Base-by-base conservation (phyloP, 75 land plant species). In the Pseudotsuga menziesii region DNA sequence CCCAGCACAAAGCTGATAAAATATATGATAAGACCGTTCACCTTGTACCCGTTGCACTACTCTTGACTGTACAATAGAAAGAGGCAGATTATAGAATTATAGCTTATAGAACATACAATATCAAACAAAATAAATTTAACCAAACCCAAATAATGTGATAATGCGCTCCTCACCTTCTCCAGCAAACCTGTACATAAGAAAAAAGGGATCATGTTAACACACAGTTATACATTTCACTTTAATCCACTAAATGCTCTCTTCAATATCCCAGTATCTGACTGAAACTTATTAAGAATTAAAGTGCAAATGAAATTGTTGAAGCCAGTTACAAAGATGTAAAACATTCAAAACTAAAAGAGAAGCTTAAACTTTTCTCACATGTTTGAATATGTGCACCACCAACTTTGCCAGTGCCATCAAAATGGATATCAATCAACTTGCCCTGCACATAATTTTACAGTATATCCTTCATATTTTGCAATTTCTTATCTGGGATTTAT, bases 1-100 rank as follows among this genome's bases (percentile, higher is more conserved):
- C 62, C 99, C 98, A 78, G 94, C 96, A 90, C 99, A 97, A 13
- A 97, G 94, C 80, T 97, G 99, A 80, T 97, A 97, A 86, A 97
- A 97, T 56, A 97, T 87, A 82, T 97, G 99, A 86, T 94, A 97
- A n/a, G 99, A 92, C 29, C 99, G 74, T 81, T 97, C 99, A 54
- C 96, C 98, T 25, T 79, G 77, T 54, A 92, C 78, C 71, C 92
- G 94, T 75, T 97, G 98, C n/a, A 97, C 99, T 13, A 94, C 96
- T 91, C 99, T 89, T 71, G 99, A 95, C 99, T 97, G 89, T 63
- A 75, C 67, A 80, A 56, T 57, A 77, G 20, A 48, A 8, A 22
- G 5, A 55, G 19, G 44, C 7, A 54, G 20, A 26, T 23, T 60
- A 22, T 20, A 6, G 8, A 17, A 60, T 20, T 60, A n/a, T 27